Evolutionary conservation across 2,329 filamentous ascomycete species (phyloP), one percentile per base, ranked within the genome.

Genomic region (Aspergillus sojae): DNA sequence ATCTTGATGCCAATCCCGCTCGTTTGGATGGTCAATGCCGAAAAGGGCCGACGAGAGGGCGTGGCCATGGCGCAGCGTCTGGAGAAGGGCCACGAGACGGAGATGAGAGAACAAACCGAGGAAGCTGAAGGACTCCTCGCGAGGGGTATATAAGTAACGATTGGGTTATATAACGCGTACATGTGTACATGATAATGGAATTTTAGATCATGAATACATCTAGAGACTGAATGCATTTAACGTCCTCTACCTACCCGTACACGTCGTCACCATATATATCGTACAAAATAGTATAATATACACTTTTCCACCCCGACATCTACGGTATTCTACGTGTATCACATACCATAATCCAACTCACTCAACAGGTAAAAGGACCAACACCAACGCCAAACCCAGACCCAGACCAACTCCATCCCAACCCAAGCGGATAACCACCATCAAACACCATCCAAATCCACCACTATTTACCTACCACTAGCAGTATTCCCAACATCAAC

Each of bases 1-100:
- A 89, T 97, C 4, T 88, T 90, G 0, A 75, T 96, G 1, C 93
- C 94, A 0, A 91, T 92, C 16, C 91, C 92, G 2, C 79, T 97
- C 56, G 89, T 97, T 68, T 92, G 87, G 78, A 86, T 91, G 65
- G 91, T 97, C 1, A 75, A 80, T 62, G 77, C 75, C 3, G 77
- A 78, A 41, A 72, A 75, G 45, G 78, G 78, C 1, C 75, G 72
- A 7, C 63, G 58, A 11, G 75, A 77, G 61, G 78, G 65, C 3
- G 48, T 76, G 34, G 68, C 72, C 6, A 77, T 78, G 72, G 73
- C 73, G 1, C 70, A 72, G 26, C 69, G 28, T 65, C 65, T 53
- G 62, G 62, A 32, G 65, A 61, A 23, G 62, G 63, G 60, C 56
- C 63, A 64, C 26, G 41, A 54, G 21, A n/a, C 36, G 23, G 65